Evolutionary conservation across 2,329 filamentous ascomycete species (phyloP).

Genomic region (Aspergillus ruber): DNA sequence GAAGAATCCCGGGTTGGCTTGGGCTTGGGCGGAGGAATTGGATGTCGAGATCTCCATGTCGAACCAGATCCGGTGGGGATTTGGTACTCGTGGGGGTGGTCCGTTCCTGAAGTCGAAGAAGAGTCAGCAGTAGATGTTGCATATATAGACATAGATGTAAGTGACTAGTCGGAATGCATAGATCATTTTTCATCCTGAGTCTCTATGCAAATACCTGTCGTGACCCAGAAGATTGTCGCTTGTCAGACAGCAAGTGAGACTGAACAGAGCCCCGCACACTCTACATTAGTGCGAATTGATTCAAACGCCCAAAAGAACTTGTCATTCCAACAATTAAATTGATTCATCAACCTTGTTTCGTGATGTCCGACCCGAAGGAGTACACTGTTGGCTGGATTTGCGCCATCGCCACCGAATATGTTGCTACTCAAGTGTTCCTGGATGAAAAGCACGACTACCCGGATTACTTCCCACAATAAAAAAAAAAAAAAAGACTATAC

Average conservation of each 20-base stretch:
- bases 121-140: background rate
- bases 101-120: background rate
- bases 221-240: too few relatives aligned
- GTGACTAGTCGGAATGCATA: background rate
- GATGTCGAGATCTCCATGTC: constrained; percentile 66
- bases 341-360: too few relatives aligned
- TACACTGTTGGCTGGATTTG: constrained; percentile 43
- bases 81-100: constrained; percentile 16
- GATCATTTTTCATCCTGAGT: too few relatives aligned
- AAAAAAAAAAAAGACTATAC: constrained; percentile 24
- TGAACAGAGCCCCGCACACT: too few relatives aligned
- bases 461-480: constrained; percentile 7
- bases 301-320: too few relatives aligned
- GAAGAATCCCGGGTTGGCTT: constrained; percentile 72
- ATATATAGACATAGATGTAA: background rate
- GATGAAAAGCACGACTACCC: constrained; percentile 31
- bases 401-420: constrained; percentile 30
- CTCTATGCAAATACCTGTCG: too few relatives aligned
- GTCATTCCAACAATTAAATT: too few relatives aligned
- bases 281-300: too few relatives aligned
- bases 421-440: constrained; percentile 34
- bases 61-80: constrained; percentile 62
- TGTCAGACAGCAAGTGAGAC: too few relatives aligned
- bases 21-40: constrained; percentile 65
- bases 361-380: background rate